phyloP scores from a whole-genome alignment of 331 rosid species.

The Malus hybrid region DNA sequence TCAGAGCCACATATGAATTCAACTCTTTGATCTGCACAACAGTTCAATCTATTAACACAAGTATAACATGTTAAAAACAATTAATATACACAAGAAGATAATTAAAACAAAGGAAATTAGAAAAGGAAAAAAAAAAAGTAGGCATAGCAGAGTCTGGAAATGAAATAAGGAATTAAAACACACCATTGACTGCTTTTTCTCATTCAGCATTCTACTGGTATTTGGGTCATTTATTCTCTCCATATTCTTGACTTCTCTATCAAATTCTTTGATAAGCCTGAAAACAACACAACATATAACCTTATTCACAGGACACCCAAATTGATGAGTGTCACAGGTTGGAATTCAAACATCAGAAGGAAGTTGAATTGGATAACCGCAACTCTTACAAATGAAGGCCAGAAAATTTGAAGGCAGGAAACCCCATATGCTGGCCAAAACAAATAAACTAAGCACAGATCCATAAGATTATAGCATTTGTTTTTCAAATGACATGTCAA shows the following conservation, averaged over 20 bases:
- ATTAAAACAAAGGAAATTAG: neutral
- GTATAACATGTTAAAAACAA: conserved; percentile 1
- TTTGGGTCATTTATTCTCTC: conserved; percentile 50
- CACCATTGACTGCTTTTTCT: conserved; percentile 87
- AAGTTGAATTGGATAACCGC: neutral
- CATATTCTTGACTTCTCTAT: conserved; percentile 59
- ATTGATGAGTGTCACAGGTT: neutral
- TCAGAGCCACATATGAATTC: conserved; percentile 70
- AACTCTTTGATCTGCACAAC: conserved; percentile 85
- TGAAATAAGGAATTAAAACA: conserved; percentile 12
- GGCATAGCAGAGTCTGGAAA: neutral
- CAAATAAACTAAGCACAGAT: neutral
- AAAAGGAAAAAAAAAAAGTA: neutral
- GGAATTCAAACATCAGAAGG: neutral
- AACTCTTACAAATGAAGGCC: neutral
- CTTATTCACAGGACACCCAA: neutral
- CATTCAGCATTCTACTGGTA: conserved; percentile 73
- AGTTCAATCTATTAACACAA: conserved; percentile 13
- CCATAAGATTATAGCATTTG: neutral
- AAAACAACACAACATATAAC: neutral
- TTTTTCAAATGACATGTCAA: neutral
- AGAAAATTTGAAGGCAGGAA: neutral
- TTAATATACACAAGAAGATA: neutral
- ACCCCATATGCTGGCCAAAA: neutral
- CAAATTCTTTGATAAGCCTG: conserved; percentile 63